phyloP scores from a whole-genome alignment of 78 protist genomes.

The Speleostelium caveatum region DNA sequence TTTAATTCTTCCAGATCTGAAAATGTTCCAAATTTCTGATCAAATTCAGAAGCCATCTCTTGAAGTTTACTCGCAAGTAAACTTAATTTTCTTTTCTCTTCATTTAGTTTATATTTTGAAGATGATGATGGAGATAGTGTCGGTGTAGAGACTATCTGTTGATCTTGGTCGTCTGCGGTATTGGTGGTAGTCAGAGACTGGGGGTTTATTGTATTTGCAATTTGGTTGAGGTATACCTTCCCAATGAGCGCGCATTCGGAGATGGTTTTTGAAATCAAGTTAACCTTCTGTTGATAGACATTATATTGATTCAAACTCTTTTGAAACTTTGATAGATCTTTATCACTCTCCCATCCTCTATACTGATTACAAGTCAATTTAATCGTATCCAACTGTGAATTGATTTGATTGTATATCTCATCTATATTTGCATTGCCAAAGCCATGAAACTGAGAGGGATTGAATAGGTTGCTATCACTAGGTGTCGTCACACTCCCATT shows the following conservation, averaged over 20 bases:
- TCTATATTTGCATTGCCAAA: conserved; percentile 22
- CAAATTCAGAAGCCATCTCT: conserved; percentile 47
- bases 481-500: no score
- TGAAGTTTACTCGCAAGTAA: conserved; percentile 26
- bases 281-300: conserved; percentile 3
- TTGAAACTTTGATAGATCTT: conserved; percentile 4
- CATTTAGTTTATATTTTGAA: background rate
- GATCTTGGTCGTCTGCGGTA: background rate
- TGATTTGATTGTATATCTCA: conserved; percentile 10
- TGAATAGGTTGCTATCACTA: background rate
- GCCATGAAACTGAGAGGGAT: background rate
- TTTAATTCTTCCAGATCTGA: conserved; percentile 45
- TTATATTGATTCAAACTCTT: conserved; percentile 14
- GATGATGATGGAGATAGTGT: background rate
- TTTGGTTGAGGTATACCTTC: conserved; percentile 41
- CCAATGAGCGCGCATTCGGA: conserved; percentile 57
- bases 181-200: background rate
- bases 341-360: conserved; percentile 51
- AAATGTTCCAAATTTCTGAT: conserved; percentile 31
- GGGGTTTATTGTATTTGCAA: background rate
- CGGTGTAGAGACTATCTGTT: background rate
- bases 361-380: conserved; percentile 64
- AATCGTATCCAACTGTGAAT: conserved; percentile 18
- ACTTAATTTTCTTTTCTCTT: conserved; percentile 22
- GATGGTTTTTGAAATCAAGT: conserved; percentile 32